Conservation (phyloP, 345 rosid genomes). For the Bretschneidera sinensis region DNA sequence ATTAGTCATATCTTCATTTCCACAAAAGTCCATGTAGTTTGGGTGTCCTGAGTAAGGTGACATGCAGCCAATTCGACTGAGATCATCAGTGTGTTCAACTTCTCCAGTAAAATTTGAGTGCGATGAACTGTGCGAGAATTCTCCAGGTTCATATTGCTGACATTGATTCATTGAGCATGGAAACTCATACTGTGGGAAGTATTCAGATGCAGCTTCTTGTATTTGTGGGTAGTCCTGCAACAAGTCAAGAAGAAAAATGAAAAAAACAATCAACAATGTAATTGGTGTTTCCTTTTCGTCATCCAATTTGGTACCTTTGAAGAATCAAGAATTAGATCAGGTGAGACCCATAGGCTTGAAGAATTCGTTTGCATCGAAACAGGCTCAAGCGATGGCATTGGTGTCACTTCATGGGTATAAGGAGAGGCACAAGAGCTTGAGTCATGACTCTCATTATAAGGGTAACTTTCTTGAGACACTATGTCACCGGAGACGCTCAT, state of each 20-base stretch:
- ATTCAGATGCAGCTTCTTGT: constrained; percentile 28
- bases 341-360: constrained; percentile 45
- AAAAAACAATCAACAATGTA: constrained; percentile 2
- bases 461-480: constrained; percentile 42
- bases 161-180: constrained; percentile 32
- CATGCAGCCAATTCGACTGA: constrained; percentile 34
- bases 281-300: not conserved
- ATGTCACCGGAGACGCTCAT: constrained; percentile 28
- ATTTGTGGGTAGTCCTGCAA: constrained; percentile 45
- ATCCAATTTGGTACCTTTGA: constrained; percentile 42
- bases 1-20: constrained; percentile 30
- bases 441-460: constrained; percentile 24
- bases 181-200: constrained; percentile 34
- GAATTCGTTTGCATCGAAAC: constrained; percentile 26
- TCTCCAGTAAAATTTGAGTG: constrained; percentile 51
- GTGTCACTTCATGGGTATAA: constrained; percentile 26
- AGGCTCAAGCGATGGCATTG: constrained; percentile 31
- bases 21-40: constrained; percentile 44
- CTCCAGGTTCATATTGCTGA: constrained; percentile 40
- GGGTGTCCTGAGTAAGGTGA: constrained; percentile 39
- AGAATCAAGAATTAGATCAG: constrained; percentile 63
- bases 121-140: constrained; percentile 47
- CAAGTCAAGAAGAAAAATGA: constrained; percentile 4
- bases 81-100: constrained; percentile 37
- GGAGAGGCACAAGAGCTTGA: constrained; percentile 49